Evolutionary conservation across 805 yeast species (phyloP).

Genomic region (Candida vaughaniae): DNA sequence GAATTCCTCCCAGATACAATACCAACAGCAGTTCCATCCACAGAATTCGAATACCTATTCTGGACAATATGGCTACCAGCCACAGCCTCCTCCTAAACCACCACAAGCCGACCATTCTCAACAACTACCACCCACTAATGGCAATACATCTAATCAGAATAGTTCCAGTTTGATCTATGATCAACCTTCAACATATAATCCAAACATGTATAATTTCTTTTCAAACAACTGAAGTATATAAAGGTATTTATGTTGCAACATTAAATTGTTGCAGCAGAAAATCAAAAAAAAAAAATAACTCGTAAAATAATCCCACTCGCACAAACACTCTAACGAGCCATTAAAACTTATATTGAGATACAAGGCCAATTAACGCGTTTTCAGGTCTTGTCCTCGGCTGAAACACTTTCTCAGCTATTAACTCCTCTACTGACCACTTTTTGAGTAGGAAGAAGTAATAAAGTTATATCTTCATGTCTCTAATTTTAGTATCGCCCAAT

Average conservation of each 20-base stretch:
- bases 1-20: conserved; percentile 4
- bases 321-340: too few species aligned
- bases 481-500: conserved; percentile 5
- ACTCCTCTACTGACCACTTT: too few species aligned
- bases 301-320: too few species aligned
- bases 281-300: too few species aligned
- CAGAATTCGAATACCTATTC: too few species aligned
- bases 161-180: conserved; percentile 21
- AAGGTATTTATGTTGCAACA: too few species aligned
- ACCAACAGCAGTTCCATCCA: conserved; percentile 1
- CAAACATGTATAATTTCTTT: conserved; percentile 45
- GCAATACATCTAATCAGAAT: background rate
- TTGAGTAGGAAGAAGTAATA: too few species aligned
- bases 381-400: too few species aligned
- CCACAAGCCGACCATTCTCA: conserved; percentile 2
- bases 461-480: background rate
- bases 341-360: too few species aligned
- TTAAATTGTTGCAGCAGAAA: too few species aligned
- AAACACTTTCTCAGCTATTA: too few species aligned
- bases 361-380: too few species aligned
- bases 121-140: background rate
- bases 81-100: conserved; percentile 6
- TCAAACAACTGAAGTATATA: conserved; percentile 21
- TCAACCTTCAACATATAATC: conserved; percentile 47
- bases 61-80: conserved; percentile 4